Evolutionary conservation across 257 asterid species (phyloP), one percentile per base, ranked within the genome.

Genomic region (Nicotiana noctiflora): DNA sequence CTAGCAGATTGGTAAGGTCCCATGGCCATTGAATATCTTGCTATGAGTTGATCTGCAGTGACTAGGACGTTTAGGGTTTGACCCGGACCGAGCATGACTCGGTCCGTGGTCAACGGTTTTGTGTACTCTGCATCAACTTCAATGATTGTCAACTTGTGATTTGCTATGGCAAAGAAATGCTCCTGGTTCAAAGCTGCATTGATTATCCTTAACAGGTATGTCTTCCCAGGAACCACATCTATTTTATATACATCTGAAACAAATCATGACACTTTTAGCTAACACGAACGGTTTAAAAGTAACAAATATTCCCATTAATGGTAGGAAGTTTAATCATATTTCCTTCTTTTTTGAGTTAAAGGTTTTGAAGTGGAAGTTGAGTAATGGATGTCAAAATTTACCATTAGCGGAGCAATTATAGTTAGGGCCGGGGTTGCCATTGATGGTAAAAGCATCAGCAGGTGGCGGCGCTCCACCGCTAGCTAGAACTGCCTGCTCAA

Each of bases 371-470:
- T 72, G 27, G 13, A 25, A 62, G 68, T 74, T 65, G 49, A 65
- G 37, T 74, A 49, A 74, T 46, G 61, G 15, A 74, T 32, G 60
- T 77, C 21, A 9, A 27, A 14, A 2, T 27, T 78, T 86, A 90
- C 96, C 93, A 70, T 85, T 83, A 81, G 64, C 65, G 13, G 96
- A 91, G 90, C 96, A 90, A 81, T 88, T 88, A 74, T 91, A 90
- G 52, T 88, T 90, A 79, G 93, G 92, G 64, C 96, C 96, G 0
- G 96, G 96, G 80, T 90, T 92, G 77, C 96, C 93, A 55, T 91
- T 90, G 89, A 91, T 90, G 2, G 92, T 91, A 81, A 57, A 88
- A 76, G 96, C 87, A 85, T 91, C 90, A 1, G 96, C 90, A 0
- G 60, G 40, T 15, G 92, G 89, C 9, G 92, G 87, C 6, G 61